Evolutionary conservation across 2,329 filamentous ascomycete genomes (phyloP), one percentile per base, ranked within the genome.

Genomic region (Gnomoniopsis smithogilvyi): DNA sequence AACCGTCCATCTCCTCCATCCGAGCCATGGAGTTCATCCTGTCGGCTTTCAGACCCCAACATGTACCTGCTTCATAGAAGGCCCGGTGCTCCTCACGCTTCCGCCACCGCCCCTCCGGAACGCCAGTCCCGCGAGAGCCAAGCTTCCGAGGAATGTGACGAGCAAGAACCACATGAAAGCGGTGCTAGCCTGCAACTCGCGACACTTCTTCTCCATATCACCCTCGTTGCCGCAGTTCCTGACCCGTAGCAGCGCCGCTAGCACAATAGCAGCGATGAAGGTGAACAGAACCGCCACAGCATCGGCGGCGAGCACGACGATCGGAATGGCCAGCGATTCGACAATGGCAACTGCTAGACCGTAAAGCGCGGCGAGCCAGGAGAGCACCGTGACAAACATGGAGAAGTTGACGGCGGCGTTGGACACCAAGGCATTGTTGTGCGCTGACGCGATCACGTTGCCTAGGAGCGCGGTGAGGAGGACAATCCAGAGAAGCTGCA

Each of bases 111-210:
- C 74, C 45, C 84, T 79, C 49, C 81, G 78, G 65, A 80, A 78
- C 59, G 80, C 79, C 61, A 76, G 74, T 67, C 85, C 71, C 57
- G 80, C 74, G 63, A 90, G 79, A 68, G 84, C 76, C 48, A 86
- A 70, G 45, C 80, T 80, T 3, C 77, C 85, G 30, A 78, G 74
- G 68, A 88, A 89, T 26, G 81, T 78, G 43, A 76, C 80, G 71
- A 88, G 91, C 51, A 91, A 81, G 75, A 93, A 92, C 88, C 88
- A 94, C 74, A 91, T 80, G 76, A 94, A 94, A 41, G 84, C 88
- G 36, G 83, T 85, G 63, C 83, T 82, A 41, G 90, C 90, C 76
- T 93, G 90, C 17, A 91, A 83, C 74, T 91, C 85, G 63, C 84
- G 86, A 76, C 90, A 93, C 64, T 88, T 83, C 76, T 87, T 85